Base-by-base conservation (phyloP, 2,329 filamentous ascomycete species). In the Neopestalotiopsis clavispora region DNA sequence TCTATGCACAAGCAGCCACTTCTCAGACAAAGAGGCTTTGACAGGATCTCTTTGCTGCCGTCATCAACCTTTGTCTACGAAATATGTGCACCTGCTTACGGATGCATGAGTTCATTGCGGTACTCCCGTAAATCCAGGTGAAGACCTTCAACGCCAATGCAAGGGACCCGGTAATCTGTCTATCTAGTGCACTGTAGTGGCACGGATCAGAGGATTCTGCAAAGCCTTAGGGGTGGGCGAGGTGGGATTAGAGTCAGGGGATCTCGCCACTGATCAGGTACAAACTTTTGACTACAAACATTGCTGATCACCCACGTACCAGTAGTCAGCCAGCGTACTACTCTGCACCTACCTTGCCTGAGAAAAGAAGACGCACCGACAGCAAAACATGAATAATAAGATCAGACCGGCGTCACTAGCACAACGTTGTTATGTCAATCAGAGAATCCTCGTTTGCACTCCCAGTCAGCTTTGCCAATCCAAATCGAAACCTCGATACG, bases 131-230 rank as follows among this genome's bases (percentile, higher is more conserved):
- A 17, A 30, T 20, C 28, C 32, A 12, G 12, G 59, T 13, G 14
- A 62, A 34, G 17, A 20, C 34, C 34, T 34, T 62, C 32, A 23
- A 34, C 42, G 52, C 63, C 63, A 56, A 66, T 66, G 63, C 63
- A 66, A 66, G 63, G 63, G 20, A 66, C 49, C 63, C 63, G 63
- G 40, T 42, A 14, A 45, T 66, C 45, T 56, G 63, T 65, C 40
- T 56, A 30, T 49, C 52, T 13, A n/a, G 60, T 28, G 58, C 13
- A 20, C 58, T 34, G 10, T 38, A n/a, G 32, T 34, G 32, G 32
- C 60, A 40, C 34, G 14, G 57, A 20, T n/a, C 57, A 60, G 57
- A 52, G 30, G 40, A 34, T 34, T 34, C 59, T 34, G 59, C 59
- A 62, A 20, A 34, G 34, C 4, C 45, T n/a, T 49, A 49, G 45